These are phyloP conservation scores for Annulohypoxylon nitens DNA, from an alignment of 495 filamentous ascomycete species.

Conservation along the genomic window DNA sequence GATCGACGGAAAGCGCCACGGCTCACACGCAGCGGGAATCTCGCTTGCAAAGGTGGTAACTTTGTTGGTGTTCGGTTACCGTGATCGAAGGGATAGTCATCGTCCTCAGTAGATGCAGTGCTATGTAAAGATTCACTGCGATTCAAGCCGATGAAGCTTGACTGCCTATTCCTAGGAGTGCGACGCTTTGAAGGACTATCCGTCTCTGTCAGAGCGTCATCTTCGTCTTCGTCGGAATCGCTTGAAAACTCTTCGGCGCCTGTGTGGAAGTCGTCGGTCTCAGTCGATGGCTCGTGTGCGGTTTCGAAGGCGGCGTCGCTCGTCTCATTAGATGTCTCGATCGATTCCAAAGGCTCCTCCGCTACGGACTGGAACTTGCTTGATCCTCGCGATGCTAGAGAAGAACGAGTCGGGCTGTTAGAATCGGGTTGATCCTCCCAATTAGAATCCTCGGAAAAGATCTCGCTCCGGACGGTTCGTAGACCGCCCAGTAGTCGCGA, in stretches of 20 bases:
- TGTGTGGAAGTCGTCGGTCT: conserved; percentile 96
- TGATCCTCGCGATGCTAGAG: conserved; percentile 50
- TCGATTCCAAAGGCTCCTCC: conserved; percentile 67
- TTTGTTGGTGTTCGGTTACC: conserved; percentile 71
- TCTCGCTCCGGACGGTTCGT: conserved; percentile 80
- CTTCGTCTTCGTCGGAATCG: conserved; percentile 60
- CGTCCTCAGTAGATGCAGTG: conserved; percentile 91
- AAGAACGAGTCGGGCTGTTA: conserved; percentile 47
- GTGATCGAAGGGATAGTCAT: conserved; percentile 61
- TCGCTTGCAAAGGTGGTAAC: conserved; percentile 68
- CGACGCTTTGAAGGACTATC: conserved; percentile 70
- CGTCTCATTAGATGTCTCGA: conserved; percentile 87
- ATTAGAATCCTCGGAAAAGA: conserved; percentile 80
- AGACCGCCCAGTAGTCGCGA: conserved; percentile 79
- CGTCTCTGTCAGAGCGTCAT: conserved; percentile 87
- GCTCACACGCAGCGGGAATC: conserved; percentile 76
- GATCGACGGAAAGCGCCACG: conserved; percentile 73
- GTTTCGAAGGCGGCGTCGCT: conserved; percentile 90
- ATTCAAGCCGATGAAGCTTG: conserved; percentile 37
- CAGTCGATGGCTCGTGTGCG: conserved; percentile 83
- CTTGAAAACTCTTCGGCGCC: conserved; percentile 86
- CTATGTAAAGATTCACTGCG: conserved; percentile 80
- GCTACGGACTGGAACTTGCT: conserved; percentile 44
- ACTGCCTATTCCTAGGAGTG: conserved; percentile 55
- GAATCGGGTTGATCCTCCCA: conserved; percentile 82